These are phyloP conservation scores for Populus hybrid DNA, from an alignment of 441 rosid species.

Conservation along the genomic window DNA sequence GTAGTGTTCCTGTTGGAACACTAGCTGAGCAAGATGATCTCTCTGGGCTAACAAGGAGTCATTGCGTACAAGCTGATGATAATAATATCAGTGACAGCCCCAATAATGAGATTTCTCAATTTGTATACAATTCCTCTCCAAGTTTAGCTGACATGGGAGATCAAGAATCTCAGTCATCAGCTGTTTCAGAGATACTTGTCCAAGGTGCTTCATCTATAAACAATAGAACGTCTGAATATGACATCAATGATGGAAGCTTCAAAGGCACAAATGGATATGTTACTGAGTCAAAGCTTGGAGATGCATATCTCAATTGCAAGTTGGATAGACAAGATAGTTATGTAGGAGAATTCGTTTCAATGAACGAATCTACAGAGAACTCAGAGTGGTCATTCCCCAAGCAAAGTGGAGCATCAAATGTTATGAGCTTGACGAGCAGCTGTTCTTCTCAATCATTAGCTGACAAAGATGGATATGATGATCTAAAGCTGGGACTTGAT, in stretches of 20 bases:
- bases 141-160: conserved; percentile 38
- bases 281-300: conserved; percentile 31
- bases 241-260: conserved; percentile 34
- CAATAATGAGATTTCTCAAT: conserved; percentile 9
- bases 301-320: conserved; percentile 18
- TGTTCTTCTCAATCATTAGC: conserved; percentile 25
- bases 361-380: conserved; percentile 11
- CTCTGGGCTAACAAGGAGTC: conserved; percentile 17
- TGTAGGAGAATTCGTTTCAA: neutral
- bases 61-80: conserved; percentile 16
- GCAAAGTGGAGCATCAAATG: conserved; percentile 24
- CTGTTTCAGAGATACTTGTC: conserved; percentile 39
- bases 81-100: conserved; percentile 6
- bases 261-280: conserved; percentile 25
- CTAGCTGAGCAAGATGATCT: conserved; percentile 22
- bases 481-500: conserved; percentile 41
- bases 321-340: neutral
- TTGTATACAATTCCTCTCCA: conserved; percentile 25
- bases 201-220: conserved; percentile 33
- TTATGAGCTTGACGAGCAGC: conserved; percentile 29
- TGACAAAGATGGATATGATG: conserved; percentile 29
- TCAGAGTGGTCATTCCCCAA: conserved; percentile 20
- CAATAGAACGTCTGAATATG: conserved; percentile 29
- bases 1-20: conserved; percentile 23
- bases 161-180: conserved; percentile 48